These are phyloP conservation scores for Trichoderma oligosporum DNA, from an alignment of 2,329 filamentous ascomycete genomes.

Conservation along the genomic window DNA sequence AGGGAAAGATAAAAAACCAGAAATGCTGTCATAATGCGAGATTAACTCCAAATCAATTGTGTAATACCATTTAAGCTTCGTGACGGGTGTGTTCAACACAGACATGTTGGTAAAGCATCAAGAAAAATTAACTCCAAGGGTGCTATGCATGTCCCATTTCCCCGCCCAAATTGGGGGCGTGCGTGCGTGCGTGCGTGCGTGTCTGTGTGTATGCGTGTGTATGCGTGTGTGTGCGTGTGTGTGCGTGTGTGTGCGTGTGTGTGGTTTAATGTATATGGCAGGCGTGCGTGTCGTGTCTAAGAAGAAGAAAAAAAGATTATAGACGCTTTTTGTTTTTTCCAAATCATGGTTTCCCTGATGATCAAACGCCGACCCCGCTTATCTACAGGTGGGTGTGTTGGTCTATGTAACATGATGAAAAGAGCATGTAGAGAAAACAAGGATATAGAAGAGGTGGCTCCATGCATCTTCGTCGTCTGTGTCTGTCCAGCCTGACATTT, in stretches of 20 bases:
- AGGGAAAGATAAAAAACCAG: conserved; percentile 9
- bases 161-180: conserved; percentile 14
- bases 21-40: conserved; percentile 12
- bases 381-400: conserved; percentile 16
- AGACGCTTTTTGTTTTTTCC: conserved; percentile 2
- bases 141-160: conserved; percentile 19
- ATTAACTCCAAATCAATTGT: conserved; percentile 21
- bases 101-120: conserved; percentile 24
- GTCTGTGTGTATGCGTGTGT: conserved; percentile 1
- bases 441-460: not conserved
- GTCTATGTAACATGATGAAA: conserved; percentile 19
- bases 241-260: conserved; percentile 7
- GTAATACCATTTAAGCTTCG: conserved; percentile 26
- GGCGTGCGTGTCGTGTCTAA: conserved; percentile 13
- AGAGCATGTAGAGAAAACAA: conserved; percentile 16
- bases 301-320: conserved; percentile 4
- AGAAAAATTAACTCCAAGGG: conserved; percentile 14
- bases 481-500: not conserved
- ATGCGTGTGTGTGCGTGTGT: not conserved
- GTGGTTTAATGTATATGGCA: conserved; percentile 3
- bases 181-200: not conserved
- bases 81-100: conserved; percentile 27
- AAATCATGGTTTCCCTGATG: conserved; percentile 10
- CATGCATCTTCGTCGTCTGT: not conserved
- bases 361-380: conserved; percentile 17